A percentile compares a stretch with the other conserved stretches of the same genome.
phyloP scores from a whole-genome alignment of 441 rosid genomes.

The Geranium incanum region DNA sequence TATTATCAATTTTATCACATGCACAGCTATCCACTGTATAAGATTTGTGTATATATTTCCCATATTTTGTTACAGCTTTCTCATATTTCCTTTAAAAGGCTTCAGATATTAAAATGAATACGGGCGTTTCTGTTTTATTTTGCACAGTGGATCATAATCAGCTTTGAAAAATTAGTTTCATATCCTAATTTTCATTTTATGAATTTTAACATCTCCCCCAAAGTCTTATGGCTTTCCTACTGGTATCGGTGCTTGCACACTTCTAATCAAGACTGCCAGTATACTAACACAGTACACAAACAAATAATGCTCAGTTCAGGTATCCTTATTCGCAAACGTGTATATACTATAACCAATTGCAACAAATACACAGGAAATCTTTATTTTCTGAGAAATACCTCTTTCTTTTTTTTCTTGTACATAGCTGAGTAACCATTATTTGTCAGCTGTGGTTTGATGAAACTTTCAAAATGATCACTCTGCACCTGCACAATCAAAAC shows the following conservation, averaged over 20 bases:
- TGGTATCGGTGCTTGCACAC: no score
- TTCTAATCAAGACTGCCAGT: neutral
- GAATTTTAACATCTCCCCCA: no score
- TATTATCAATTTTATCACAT: no score
- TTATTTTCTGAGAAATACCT: slow-evolving; percentile 13
- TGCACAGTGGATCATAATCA: no score
- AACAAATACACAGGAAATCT: neutral
- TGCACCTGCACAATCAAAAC: slow-evolving; percentile 24
- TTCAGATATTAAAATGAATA: no score
- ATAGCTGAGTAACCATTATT: slow-evolving; percentile 26
- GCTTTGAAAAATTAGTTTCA: no score
- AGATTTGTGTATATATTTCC: no score
- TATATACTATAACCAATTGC: neutral
- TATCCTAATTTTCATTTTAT: no score
- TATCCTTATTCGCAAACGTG: neutral
- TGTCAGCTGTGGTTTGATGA: slow-evolving; percentile 25
- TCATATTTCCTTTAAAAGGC: no score
- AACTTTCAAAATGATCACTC: slow-evolving; percentile 29
- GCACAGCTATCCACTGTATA: no score
- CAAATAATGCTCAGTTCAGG: neutral
- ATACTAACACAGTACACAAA: neutral
- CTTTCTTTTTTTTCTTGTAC: slow-evolving; percentile 24
- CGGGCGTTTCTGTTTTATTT: no score
- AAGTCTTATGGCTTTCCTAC: neutral
- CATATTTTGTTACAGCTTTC: no score